Base-by-base conservation (phyloP, 371 early-diverging fungal species). In the Entomophthora muscae region DNA sequence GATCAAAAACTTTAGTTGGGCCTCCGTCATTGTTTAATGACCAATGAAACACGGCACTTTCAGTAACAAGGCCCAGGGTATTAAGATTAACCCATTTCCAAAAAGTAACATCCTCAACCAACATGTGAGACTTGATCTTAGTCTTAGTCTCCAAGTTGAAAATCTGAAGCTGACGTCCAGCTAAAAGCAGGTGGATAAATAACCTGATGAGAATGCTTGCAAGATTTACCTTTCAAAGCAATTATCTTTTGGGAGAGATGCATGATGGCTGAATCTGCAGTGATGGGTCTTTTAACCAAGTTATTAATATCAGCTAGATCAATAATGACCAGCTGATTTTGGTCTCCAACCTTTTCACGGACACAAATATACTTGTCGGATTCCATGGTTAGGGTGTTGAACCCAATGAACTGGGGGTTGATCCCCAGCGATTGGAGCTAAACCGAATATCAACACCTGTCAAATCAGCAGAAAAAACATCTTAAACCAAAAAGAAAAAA, bases 181-280 rank as follows among this genome's bases (percentile, higher is more conserved):
- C 95, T 93, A 70, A 22, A 57, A 12, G n/a, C 22, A 22, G 1
- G 26, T 53, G 51, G 57, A 30, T 29, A 22, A 52, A 65, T 59
- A 22, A 24, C 2, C 29, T 28, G 63, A 2, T 53, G 5, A 52
- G 32, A 1, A 26, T 63, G 13, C 26, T 63, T 52, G 52, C 27
- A 27, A 65, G 28, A 33, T 28, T 21, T 74, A 93, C 91, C 85
- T 83, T 93, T 96, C 63, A 98, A 80, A 3, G 98, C 98, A 71
- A 98, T 91, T 57, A 96, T 82, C 73, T 90, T 90, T 64, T 78
- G 78, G 26, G 79, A 83, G 0, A 96, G 97, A 71, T 97, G 89
- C 95, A 97, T 98, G 67, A 98, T 96, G 53, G 93, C 97, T 7
- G 95, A 94, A 70, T 98, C 98, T 12, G 98, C 98, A 32, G 95